Conservation (phyloP, 2,329 filamentous ascomycete species). For the Monilinia aucupariae region DNA sequence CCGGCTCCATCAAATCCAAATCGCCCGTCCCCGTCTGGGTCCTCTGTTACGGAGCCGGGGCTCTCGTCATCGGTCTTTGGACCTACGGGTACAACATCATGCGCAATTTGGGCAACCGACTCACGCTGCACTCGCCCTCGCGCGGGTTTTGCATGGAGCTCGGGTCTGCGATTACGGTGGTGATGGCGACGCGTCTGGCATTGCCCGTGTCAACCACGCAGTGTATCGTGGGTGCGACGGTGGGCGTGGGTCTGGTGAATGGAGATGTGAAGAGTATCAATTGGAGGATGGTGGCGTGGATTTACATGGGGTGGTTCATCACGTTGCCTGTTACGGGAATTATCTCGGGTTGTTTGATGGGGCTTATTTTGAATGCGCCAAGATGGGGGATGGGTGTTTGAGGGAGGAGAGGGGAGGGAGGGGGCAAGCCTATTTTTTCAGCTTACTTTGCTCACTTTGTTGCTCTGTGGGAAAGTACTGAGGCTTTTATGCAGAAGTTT, state of each 20-base stretch:
- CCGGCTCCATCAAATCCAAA: conserved; percentile 44
- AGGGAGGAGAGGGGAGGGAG: background rate
- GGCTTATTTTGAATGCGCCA: conserved; percentile 13
- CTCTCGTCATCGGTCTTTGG: conserved; percentile 54
- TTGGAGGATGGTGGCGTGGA: conserved; percentile 63
- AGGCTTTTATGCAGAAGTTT: no score
- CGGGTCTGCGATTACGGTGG: conserved; percentile 69
- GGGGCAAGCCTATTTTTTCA: no score
- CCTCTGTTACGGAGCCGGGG: conserved; percentile 1
- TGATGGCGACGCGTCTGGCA: conserved; percentile 65
- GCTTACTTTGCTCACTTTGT: no score
- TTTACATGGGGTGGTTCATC: conserved; percentile 59
- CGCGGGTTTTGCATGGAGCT: conserved; percentile 67
- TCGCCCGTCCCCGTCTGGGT: conserved; percentile 63
- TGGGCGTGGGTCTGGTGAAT: conserved; percentile 72
- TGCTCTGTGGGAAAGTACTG: no score
- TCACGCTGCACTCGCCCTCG: conserved; percentile 39
- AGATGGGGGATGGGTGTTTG: background rate
- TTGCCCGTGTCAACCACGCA: conserved; percentile 72
- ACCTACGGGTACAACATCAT: conserved; percentile 80
- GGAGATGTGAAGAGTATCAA: conserved; percentile 65
- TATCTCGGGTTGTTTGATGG: conserved; percentile 17
- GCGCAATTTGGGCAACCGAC: background rate
- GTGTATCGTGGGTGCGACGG: conserved; percentile 74
- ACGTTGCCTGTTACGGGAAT: conserved; percentile 17